Conservation (phyloP, 805 yeast genomes). For the Sungouiella blattae region DNA sequence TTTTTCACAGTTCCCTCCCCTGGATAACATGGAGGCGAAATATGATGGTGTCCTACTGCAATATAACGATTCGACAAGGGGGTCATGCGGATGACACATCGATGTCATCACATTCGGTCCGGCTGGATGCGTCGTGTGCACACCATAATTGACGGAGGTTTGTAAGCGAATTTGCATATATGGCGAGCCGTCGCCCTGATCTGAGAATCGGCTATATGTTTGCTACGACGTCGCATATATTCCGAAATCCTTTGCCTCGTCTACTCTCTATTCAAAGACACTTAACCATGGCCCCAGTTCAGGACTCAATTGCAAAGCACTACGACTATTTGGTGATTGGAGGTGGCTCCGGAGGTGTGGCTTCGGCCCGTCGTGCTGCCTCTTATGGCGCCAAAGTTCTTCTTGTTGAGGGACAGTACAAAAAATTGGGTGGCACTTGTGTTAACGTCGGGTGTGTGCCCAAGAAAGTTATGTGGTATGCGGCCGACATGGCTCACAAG, state of each 20-base stretch:
- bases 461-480: slow-evolving; percentile 98
- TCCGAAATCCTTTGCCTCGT: slow-evolving; percentile 8
- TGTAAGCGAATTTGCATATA: slow-evolving; percentile 6
- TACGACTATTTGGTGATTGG: slow-evolving; percentile 94
- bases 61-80: no score
- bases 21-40: no score
- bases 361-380: slow-evolving; percentile 97
- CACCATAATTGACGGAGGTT: slow-evolving; percentile 1
- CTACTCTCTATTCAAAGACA: slow-evolving; percentile 27
- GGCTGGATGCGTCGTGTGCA: slow-evolving; percentile 7
- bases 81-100: no score
- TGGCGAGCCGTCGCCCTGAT: not conserved
- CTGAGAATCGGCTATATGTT: not conserved
- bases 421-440: slow-evolving; percentile 90
- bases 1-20: no score
- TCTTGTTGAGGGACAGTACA: slow-evolving; percentile 69
- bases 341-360: slow-evolving; percentile 99
- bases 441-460: slow-evolving; percentile 99
- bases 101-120: no score
- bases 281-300: slow-evolving; percentile 53
- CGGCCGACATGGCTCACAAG: slow-evolving; percentile 81
- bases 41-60: no score
- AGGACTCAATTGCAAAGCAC: slow-evolving; percentile 40
- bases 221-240: slow-evolving; percentile 1
- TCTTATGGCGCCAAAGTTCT: slow-evolving; percentile 85